These are phyloP conservation scores for Sutorius eximius DNA, from an alignment of 1,284 basidiomycete species.

Conservation along the genomic window DNA sequence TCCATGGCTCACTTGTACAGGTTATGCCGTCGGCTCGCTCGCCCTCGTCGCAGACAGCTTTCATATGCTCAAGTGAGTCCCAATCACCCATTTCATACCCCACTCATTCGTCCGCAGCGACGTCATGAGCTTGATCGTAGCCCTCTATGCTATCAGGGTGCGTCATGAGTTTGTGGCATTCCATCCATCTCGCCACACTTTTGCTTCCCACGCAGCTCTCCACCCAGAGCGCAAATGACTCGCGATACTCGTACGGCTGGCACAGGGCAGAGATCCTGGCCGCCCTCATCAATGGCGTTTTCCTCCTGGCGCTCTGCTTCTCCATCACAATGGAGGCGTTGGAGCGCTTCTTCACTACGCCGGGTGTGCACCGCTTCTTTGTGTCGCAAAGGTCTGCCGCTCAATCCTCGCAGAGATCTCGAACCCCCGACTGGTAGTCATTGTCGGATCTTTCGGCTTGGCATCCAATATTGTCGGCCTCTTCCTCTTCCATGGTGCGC, in stretches of 20 bases:
- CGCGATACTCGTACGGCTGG: conserved; percentile 91
- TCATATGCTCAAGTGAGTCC: conserved; percentile 91
- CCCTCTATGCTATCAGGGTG: conserved; percentile 95
- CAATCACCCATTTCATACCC: neutral
- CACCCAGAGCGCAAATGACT: conserved; percentile 44
- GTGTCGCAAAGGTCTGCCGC: conserved; percentile 1
- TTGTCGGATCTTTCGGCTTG: conserved; percentile 89
- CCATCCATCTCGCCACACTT: conserved; percentile 7
- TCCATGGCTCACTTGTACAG: conserved; percentile 38
- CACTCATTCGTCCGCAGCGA: conserved; percentile 55
- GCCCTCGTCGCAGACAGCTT: conserved; percentile 97
- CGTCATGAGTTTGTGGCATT: conserved; percentile 8
- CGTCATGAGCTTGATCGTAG: conserved; percentile 93
- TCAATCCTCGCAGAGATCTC: conserved; percentile 69
- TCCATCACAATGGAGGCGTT: conserved; percentile 94
- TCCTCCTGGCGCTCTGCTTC: conserved; percentile 93
- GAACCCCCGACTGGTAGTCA: conserved; percentile 83
- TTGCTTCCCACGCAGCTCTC: conserved; percentile 48
- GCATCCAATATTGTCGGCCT: conserved; percentile 92
- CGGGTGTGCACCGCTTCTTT: conserved; percentile 51
- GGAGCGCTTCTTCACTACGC: conserved; percentile 83
- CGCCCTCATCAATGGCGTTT: conserved; percentile 94
- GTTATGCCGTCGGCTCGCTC: conserved; percentile 92
- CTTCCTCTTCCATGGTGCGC: conserved; percentile 91
- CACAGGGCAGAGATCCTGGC: conserved; percentile 98